Evolutionary conservation across 1,139 yeast species (phyloP), one percentile per base, ranked within the genome.

Genomic region (Hansenula lynferdii): DNA sequence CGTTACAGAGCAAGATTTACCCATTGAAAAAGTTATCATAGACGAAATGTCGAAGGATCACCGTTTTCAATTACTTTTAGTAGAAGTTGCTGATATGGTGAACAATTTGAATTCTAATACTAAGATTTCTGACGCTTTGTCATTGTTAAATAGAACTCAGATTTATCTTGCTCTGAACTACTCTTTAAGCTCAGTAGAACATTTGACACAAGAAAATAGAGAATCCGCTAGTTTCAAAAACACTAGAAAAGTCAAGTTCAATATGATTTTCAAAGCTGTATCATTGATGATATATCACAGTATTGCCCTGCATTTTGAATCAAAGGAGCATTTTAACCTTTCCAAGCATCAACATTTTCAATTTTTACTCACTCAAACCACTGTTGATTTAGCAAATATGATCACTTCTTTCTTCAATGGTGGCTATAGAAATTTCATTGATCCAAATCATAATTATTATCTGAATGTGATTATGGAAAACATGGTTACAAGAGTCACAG

Each of bases 251-350:
- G 19, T 53, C 1, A 41, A 41, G 15, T 44, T 48, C 28, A 36
- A 45, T 9, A 29, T 53, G 10, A 50, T 45, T 23, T 35, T 50
- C 0, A 42, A 40, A 12, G 42, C 53, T 2, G 28, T 51, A 9
- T 36, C 46, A 2, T 28, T 50, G 5, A 38, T 54, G 1, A 40
- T 46, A 5, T 49, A 47, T 34, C 49, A 50, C 19, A 42, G 45
- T 16, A 19, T 53, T 1, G 35, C 40, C 11, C 19, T 48, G 6
- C 47, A 49, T 30, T 53, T 42, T 36, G 57, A 53, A 36, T 36
- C 53, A 0, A 33, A 38, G 5, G 14, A 36, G 7, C 28, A 41
- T 21, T 42, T 39, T 17, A 38, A 50, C 22, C n/a, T 41, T 4
- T 9, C 20, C 8, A 50, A 47, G 29, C 29, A 41, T 14, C 37